Base-by-base conservation (phyloP, 1,284 basidiomycete species). In the Naganishia sp. region DNA sequence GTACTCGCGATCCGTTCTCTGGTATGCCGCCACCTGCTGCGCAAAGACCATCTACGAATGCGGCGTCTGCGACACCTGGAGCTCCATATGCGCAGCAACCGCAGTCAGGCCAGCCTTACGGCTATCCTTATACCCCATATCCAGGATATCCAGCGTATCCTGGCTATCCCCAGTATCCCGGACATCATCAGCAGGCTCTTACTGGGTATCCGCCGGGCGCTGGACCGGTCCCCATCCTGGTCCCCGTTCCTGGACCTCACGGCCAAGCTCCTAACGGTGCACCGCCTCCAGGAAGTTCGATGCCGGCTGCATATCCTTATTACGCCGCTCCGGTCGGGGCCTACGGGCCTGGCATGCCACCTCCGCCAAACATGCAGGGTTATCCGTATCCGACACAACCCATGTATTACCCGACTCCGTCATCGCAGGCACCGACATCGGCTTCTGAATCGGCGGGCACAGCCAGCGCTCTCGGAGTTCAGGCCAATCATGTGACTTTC, bases 61-160 rank as follows among this genome's bases (percentile, higher is more conserved):
- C 35, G 2, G 28, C 28, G 2, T 17, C 18, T 10, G 35, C 56
- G 43, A 35, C 56, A 23, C 42, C 47, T 17, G 50, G 47, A 6
- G 47, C 58, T 51, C 21, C 32, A 41, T 47, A 43, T 32, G 35
- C 11, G n/a, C 6, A 43, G 31, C 47, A 41, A 51, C 47, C 35
- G 6, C 45, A 45, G 28, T 43, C 35, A 21, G 46, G 57, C 11
- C 58, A 61, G n/a, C 49, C 58, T 15, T 51, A 61, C 21, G 58
- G 58, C 2, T 61, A 61, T 18, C 58, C 58, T 5, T 61, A 61
- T 42, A 35, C 58, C 9, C 47, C 47, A 5, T 61, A 61, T 23
- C 32, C 47, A 17, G 58, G 58, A 18, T 61, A 61, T 28, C 58
- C 57, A 21, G n/a, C 45, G 18, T 60, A 60, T 60, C 57, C 47